Evolutionary conservation across 1,284 basidiomycete genomes (phyloP).

Genomic region (Sanghuangporus weigelae): DNA sequence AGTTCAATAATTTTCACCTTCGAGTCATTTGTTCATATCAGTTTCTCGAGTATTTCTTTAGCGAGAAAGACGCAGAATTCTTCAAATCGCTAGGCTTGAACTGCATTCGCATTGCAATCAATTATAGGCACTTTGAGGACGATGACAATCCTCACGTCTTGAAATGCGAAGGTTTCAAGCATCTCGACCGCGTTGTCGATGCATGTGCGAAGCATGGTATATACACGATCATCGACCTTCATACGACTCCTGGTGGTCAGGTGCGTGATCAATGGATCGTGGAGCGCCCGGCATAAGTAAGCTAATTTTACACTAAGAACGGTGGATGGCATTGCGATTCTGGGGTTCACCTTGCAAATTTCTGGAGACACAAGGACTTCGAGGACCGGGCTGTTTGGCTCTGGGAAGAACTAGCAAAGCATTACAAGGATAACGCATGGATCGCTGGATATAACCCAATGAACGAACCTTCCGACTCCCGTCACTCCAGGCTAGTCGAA

Average conservation of each 20-base stretch:
- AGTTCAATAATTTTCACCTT: not conserved
- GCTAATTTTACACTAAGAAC: constrained; percentile 27
- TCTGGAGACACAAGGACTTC: constrained; percentile 76
- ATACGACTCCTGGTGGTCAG: constrained; percentile 50
- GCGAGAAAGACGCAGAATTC: constrained; percentile 62
- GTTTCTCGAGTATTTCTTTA: constrained; percentile 74
- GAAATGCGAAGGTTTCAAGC: constrained; percentile 55
- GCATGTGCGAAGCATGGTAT: constrained; percentile 55
- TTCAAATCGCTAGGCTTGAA: constrained; percentile 67
- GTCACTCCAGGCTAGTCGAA: constrained; percentile 43
- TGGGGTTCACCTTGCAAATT: constrained; percentile 49
- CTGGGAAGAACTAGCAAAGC: constrained; percentile 62
- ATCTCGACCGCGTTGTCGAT: constrained; percentile 54
- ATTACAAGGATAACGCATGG: constrained; percentile 66
- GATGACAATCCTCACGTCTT: constrained; percentile 61
- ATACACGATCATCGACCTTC: constrained; percentile 59
- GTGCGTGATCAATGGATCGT: not conserved
- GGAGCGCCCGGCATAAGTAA: too few relatives aligned
- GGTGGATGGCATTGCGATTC: constrained; percentile 50
- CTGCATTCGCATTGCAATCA: constrained; percentile 63
- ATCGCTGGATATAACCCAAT: constrained; percentile 69
- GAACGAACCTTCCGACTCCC: constrained; percentile 70
- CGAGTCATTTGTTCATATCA: constrained; percentile 24
- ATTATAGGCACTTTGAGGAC: constrained; percentile 68
- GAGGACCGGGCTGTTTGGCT: constrained; percentile 67